Base-by-base conservation (phyloP, 805 yeast genomes). In the Kodamaea jinghongensis region DNA sequence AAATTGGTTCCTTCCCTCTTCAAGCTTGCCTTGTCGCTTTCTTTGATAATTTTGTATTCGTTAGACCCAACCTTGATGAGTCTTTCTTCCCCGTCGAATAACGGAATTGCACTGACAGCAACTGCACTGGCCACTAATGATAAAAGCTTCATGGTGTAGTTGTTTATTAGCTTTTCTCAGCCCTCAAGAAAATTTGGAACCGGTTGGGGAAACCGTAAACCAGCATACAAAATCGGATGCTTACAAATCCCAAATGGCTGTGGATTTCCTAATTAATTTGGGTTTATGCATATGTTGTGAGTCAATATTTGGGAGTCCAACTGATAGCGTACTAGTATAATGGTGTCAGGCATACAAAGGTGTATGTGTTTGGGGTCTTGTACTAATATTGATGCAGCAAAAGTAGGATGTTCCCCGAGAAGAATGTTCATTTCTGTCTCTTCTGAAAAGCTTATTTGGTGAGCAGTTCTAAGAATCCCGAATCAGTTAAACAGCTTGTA, bases 1-100 rank as follows among this genome's bases (percentile, higher is more conserved):
- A 82, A 84, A 17, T 66, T 72, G 25, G 70, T 58, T 36, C 81
- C 81, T 28, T 65, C 56, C 37, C 76, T 57, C 40, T 50, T 58
- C 40, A 65, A 54, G 4, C 46, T 38, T 41, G 62, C 48, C 45
- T 71, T 71, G 8, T 61, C 65, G 6, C 45, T 42, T 44, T 71
- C 77, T 9, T 62, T 47, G n/a, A 64, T 64, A 2, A 65, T 32
- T 36, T 49, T 48, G 43, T 46, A 67, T 4, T 56, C 48, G 16
- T 50, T 45, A 6, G 70, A 68, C 1, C 69, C 66, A 13, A 59
- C 42, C 49, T 69, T 69, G 49, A 69, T 56, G 14, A 69, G 16
- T 58, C 65, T 31, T 15, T 20, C 33, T 9, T 34, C 34, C 22
- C 12, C 17, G 17, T 15, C 33, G 13, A 30, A n/a, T 5, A 36